phyloP scores from a whole-genome alignment of 208 protist species.

The Endotrypanum monterogeii region DNA sequence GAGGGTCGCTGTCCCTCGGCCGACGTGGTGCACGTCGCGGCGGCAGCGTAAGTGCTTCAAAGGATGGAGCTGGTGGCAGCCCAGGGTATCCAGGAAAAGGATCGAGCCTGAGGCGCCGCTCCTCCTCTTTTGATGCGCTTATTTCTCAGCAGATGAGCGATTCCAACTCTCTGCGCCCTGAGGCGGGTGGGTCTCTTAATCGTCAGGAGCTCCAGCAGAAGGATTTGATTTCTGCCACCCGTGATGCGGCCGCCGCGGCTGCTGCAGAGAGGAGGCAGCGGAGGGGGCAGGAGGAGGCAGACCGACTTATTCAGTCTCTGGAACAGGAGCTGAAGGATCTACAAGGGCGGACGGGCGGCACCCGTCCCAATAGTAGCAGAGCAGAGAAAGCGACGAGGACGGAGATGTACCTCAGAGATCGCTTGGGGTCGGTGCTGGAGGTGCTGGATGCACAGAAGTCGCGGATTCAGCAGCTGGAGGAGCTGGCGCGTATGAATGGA shows the following conservation, averaged over 20 bases:
- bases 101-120: not conserved
- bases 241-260: not conserved
- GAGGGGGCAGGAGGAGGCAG: slow-evolving; percentile 35
- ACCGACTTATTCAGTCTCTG: slow-evolving; percentile 41
- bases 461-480: slow-evolving; percentile 61
- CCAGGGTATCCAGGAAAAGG: not conserved
- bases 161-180: slow-evolving; percentile 34
- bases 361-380: not conserved
- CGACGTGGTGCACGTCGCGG: slow-evolving; percentile 3
- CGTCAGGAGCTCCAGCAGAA: slow-evolving; percentile 2
- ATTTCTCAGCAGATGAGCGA: slow-evolving; percentile 30
- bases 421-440: slow-evolving; percentile 47
- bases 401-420: slow-evolving; percentile 17
- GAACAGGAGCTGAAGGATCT: slow-evolving; percentile 34
- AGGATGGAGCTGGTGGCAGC: not conserved
- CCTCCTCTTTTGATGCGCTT: not conserved
- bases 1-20: not conserved
- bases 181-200: slow-evolving; percentile 22
- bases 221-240: not conserved
- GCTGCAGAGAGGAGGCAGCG: slow-evolving; percentile 18
- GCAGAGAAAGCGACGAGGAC: not conserved
- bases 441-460: slow-evolving; percentile 43
- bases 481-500: slow-evolving; percentile 47
- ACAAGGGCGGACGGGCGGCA: slow-evolving; percentile 11
- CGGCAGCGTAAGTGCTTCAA: not conserved